phyloP scores from a whole-genome alignment of 768 basidiomycete genomes.

The Porphyrellus cyaneotinctus region DNA sequence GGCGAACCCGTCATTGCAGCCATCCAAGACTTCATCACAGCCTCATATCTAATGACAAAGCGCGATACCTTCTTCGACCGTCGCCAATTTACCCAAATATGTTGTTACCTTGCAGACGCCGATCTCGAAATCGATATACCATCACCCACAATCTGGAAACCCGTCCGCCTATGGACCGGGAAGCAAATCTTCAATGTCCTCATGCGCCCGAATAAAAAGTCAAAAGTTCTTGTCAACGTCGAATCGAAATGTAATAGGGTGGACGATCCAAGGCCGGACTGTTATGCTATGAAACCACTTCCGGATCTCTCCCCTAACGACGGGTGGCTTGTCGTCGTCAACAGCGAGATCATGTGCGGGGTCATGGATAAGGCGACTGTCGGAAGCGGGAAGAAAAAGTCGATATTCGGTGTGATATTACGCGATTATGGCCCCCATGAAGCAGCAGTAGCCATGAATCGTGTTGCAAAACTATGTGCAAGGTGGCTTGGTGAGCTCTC shows the following conservation, averaged over 20 bases:
- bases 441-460: conserved; percentile 93
- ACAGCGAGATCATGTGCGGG: conserved; percentile 99
- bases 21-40: conserved; percentile 99
- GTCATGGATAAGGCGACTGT: conserved; percentile 98
- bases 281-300: conserved; percentile 60
- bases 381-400: conserved; percentile 98
- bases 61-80: conserved; percentile 93
- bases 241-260: conserved; percentile 93
- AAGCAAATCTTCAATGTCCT: conserved; percentile 98
- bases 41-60: conserved; percentile 90
- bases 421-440: conserved; percentile 95
- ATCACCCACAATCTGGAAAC: conserved; percentile 92
- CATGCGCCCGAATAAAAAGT: conserved; percentile 87
- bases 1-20: conserved; percentile 99
- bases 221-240: conserved; percentile 85
- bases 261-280: conserved; percentile 66
- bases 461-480: conserved; percentile 91
- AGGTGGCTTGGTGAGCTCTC: conserved; percentile 76
- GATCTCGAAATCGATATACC: conserved; percentile 92
- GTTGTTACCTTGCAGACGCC: conserved; percentile 91
- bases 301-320: conserved; percentile 94
- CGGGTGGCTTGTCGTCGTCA: conserved; percentile 94
- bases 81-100: conserved; percentile 93
- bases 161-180: conserved; percentile 91
- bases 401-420: conserved; percentile 96